Percentiles rank a stretch among this genome's conserved stretches.
These are phyloP conservation scores for Rehmannia glutinosa DNA, from an alignment of 257 asterid genomes.

Conservation along the genomic window DNA sequence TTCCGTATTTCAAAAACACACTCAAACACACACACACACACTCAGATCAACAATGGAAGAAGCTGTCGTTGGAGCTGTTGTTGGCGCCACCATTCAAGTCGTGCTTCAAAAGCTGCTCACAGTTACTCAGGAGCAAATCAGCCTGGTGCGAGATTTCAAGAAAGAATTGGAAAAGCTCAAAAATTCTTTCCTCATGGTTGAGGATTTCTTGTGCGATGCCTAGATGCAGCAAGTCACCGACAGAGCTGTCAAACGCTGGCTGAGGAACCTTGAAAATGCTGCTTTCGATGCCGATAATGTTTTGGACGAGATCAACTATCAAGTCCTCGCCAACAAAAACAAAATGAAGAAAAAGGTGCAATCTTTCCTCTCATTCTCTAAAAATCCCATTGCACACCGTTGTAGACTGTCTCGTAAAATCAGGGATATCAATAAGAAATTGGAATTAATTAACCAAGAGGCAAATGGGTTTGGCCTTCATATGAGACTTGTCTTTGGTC, in stretches of 20 bases:
- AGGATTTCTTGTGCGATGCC: constrained; percentile 16
- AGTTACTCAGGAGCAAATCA: not conserved
- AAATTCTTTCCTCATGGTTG: not conserved
- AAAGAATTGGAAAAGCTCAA: not conserved
- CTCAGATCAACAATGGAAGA: not conserved
- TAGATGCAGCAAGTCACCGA: not conserved
- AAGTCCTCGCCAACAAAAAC: not conserved
- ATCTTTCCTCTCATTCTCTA: not conserved
- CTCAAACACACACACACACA: not conserved
- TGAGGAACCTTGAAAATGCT: constrained; percentile 5
- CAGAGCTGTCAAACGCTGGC: constrained; percentile 20
- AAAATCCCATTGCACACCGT: not conserved
- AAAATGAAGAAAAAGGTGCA: not conserved
- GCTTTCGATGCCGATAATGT: constrained; percentile 14
- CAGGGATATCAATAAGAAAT: not conserved
- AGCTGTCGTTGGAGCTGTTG: not conserved
- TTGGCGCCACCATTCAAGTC: not conserved
- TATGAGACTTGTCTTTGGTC: not conserved
- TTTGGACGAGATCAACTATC: constrained; percentile 19
- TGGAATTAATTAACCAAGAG: not conserved
- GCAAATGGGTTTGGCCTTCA: not conserved
- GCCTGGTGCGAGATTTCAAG: not conserved
- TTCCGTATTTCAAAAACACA: no score
- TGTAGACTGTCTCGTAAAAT: constrained; percentile 4
- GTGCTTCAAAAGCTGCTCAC: not conserved